Base-by-base conservation (phyloP, 345 rosid genomes). In the Melaleuca alternifolia region DNA sequence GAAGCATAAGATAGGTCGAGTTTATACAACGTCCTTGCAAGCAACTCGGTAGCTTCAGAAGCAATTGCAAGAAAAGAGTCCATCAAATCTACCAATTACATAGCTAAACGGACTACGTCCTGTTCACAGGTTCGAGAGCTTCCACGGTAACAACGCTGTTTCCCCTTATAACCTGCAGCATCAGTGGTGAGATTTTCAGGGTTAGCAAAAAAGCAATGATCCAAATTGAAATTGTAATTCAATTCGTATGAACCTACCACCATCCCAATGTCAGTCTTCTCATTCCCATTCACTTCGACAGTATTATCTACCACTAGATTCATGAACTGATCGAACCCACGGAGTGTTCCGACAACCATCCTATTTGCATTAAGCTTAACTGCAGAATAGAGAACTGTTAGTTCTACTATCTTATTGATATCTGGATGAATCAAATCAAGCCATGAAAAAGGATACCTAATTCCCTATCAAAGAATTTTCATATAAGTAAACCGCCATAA, bases 321-420 rank as follows among this genome's bases (percentile, higher is more conserved):
- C 89, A 88, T 88, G 57, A 88, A 88, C 85, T 88, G 89, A 85
- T 88, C 89, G 23, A 88, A 88, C 26, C 89, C 89, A 88, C 89
- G 89, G 11, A 88, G 87, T 3, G 87, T 86, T 83, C 89, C 89
- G 59, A 88, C 76, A 21, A 88, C 85, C 87, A 86, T 86, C 61
- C 89, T 83, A 83, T 88, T 88, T 3, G 89, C 89, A 1, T 88
- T 88, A 20, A 88, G 87, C 87, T 88, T 88, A 75, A 88, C 89
- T 88, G 87, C 87, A 76, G 50, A 26, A 51, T 41, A 65, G 26
- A 46, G 28, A 50, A 51, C 13, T 16, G 46, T 77, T 46, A 61
- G 53, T 7, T 46, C 48, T 37, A 16, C 76, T 4, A 37, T 71
- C 79, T 71, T 37, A 71, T 18, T 18, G 79, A 30, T 33, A 30